These are phyloP conservation scores for Populus hybrid DNA, from an alignment of 441 rosid species.

Conservation along the genomic window DNA sequence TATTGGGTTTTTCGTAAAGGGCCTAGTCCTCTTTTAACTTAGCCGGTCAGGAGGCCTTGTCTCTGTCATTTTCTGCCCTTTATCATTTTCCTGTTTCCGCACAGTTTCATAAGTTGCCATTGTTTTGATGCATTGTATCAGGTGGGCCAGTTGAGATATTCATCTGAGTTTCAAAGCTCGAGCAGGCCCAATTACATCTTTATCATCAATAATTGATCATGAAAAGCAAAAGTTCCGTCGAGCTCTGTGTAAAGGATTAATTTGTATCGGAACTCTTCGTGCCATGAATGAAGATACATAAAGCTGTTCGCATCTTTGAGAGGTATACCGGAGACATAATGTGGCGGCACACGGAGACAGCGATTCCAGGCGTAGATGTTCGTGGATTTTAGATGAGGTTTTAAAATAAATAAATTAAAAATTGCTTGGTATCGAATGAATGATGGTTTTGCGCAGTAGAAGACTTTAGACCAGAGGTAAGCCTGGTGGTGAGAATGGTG, in stretches of 20 bases:
- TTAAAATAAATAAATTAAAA: too few relatives aligned
- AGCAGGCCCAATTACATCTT: slow-evolving; percentile 47
- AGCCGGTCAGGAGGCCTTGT: too few relatives aligned
- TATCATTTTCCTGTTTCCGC: too few relatives aligned
- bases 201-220: slow-evolving; percentile 51
- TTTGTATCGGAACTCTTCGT: slow-evolving; percentile 52
- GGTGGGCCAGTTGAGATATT: slow-evolving; percentile 65
- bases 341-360: slow-evolving; percentile 61
- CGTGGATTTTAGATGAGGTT: not conserved
- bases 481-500: slow-evolving; percentile 50
- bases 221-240: slow-evolving; percentile 31
- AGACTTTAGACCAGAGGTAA: slow-evolving; percentile 59
- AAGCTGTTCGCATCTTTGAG: slow-evolving; percentile 50
- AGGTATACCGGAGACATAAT: slow-evolving; percentile 48
- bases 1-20: too few relatives aligned
- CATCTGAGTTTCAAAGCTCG: slow-evolving; percentile 51
- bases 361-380: slow-evolving; percentile 38
- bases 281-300: slow-evolving; percentile 53
- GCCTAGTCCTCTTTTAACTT: too few relatives aligned
- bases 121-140: not conserved
- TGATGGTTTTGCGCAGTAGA: slow-evolving; percentile 30
- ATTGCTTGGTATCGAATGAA: not conserved
- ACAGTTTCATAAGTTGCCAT: too few relatives aligned
- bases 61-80: too few relatives aligned
- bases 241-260: slow-evolving; percentile 40